phyloP scores from a whole-genome alignment of 2,329 filamentous ascomycete genomes.

The Lecanicillium sp. region DNA sequence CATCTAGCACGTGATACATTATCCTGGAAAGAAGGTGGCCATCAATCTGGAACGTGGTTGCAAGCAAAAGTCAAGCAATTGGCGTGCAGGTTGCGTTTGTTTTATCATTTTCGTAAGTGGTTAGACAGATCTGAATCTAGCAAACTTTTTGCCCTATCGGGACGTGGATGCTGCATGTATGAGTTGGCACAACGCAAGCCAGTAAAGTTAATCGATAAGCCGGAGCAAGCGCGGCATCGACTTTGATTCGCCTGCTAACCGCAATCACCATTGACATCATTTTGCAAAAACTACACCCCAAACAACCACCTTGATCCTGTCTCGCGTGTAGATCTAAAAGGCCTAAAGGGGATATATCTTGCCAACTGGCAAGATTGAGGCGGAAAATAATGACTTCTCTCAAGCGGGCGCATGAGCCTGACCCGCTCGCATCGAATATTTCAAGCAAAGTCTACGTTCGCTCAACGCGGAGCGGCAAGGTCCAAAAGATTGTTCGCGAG shows the following conservation, averaged over 20 bases:
- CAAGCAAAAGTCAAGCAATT: too few relatives aligned
- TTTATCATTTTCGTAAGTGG: too few relatives aligned
- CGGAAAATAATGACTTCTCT: conserved; percentile 51
- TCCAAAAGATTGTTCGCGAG: conserved; percentile 97
- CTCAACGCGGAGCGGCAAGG: conserved; percentile 91
- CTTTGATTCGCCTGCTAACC: conserved; percentile 14
- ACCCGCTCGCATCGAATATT: conserved; percentile 59
- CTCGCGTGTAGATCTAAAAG: not conserved
- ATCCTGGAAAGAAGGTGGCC: too few relatives aligned
- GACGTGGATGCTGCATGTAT: conserved; percentile 1
- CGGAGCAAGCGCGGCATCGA: conserved; percentile 19
- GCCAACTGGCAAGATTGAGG: not conserved
- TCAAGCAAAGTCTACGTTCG: conserved; percentile 94
- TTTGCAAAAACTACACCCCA: conserved; percentile 2
- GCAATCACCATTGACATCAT: conserved; percentile 7
- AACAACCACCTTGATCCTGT: not conserved
- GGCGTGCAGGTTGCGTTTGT: too few relatives aligned
- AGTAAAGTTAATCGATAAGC: conserved; percentile 18
- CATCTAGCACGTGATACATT: too few relatives aligned
- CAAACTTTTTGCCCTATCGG: too few relatives aligned
- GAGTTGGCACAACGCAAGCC: conserved; percentile 3
- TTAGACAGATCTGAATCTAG: too few relatives aligned
- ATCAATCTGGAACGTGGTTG: too few relatives aligned
- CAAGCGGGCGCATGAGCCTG: conserved; percentile 46
- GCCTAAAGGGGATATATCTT: too few relatives aligned